Base-by-base conservation (phyloP, 257 asterid species). In the Euphrasia confusa region DNA sequence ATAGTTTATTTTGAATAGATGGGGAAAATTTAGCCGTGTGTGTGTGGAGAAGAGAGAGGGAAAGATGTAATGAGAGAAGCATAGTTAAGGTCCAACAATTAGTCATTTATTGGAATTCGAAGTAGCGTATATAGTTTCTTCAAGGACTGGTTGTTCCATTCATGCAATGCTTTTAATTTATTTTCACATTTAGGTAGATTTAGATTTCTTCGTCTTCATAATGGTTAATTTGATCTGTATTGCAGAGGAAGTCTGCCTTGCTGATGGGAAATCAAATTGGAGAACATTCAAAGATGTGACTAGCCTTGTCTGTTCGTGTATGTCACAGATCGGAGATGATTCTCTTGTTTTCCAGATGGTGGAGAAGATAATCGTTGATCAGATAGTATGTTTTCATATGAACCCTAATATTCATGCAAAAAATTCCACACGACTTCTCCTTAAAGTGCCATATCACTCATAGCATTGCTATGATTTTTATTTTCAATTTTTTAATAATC, bases 251-350 rank as follows among this genome's bases (percentile, higher is more conserved):
- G 52, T 50, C 58, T 30, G 26, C 70, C 76, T 79, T 50, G 66
- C 60, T 32, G 76, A 78, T 44, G 75, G 67, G 70, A 84, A 74
- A 71, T 81, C 85, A 73, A 83, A 74, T 54, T 66, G 70, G 61
- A 76, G 66, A 72, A 75, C 86, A 50, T 89, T 80, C 65, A 84
- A 74, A 67, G 55, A 78, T 17, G 66, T 92, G 40, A 72, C 84
- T 48, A 69, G 81, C 70, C 53, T 49, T 40, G 81, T 75, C 70
- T 72, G 91, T 72, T 76, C 93, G 61, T 68, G 61, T 59, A 68
- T 89, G 82, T 82, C 94, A 2, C 80, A 69, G 75, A 82, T 87
- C 32, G 97, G 97, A 35, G 97, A 89, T 65, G 75, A 54, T 73
- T 27, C 30, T 78, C 84, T 83, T 66, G 80, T 87, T 71, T 72